Evolutionary conservation across 2,329 filamentous ascomycete genomes (phyloP), one percentile per base, ranked within the genome.

Genomic region (Cladophialophora bantiana): DNA sequence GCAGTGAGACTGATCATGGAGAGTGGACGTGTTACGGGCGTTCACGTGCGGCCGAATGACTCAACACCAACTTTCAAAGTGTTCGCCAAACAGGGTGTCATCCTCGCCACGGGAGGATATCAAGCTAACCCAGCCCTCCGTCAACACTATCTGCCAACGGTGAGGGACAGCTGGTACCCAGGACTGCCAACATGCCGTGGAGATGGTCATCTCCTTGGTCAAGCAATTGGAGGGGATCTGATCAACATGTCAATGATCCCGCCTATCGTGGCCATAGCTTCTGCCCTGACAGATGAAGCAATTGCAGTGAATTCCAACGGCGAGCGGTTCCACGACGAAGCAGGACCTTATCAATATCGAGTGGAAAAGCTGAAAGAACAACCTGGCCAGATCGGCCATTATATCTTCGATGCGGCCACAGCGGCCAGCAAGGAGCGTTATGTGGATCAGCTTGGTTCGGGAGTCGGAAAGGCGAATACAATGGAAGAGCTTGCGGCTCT

Each of bases 91-190:
- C 52, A 36, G 20, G 93, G 93, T 36, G 83, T 79, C 65, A 95
- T 98, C 74, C 90, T 89, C 50, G 84, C 86, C 0, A 83, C 83
- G 3, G 92, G 92, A 20, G 92, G 93, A 1, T 87, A 90, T 70
- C 86, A 90, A 74, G 92, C 93, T 10, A 94, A 98, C 76, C 12
- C 59, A 48, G 59, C 59, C 3, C 59, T 61, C 6, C 40, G 42
- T 26, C 42, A 26, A 20, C 59, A 31, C 4, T 61, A 61, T 36
- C 6, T 7, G 35, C 59, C 59, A 12, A 20, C 59, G 3, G 9
- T n/a, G 12, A 7, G 26, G 7, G 42, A 61, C 32, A 13, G 42
- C 20, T 61, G 59, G 59, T 61, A 61, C 20, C 59, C 59, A 15
- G 59, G 59, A 34, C 26, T 61, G 15, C 48, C 59, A 18, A 61